These are phyloP conservation scores for Diaporthe capsici DNA, from an alignment of 2,329 filamentous ascomycete species.

Conservation along the genomic window DNA sequence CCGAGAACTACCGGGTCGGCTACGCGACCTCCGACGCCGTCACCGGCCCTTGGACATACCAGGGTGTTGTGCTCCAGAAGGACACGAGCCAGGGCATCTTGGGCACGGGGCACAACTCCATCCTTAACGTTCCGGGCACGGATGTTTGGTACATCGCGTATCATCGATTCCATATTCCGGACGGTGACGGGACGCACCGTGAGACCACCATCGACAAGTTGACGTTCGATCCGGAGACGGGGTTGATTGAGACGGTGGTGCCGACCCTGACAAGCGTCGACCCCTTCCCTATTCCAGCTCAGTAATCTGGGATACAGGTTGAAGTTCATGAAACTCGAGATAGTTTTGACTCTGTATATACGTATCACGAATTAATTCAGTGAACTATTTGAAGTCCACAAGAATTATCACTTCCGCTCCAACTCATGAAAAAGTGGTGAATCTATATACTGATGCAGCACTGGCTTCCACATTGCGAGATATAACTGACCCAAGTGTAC, in stretches of 20 bases:
- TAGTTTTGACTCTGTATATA: neutral
- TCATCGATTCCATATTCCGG: conserved; percentile 61
- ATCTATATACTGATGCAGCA: no score
- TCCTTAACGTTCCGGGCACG: conserved; percentile 61
- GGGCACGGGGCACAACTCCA: conserved; percentile 60
- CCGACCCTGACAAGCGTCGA: conserved; percentile 54
- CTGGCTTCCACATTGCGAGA: no score
- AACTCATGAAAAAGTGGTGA: no score
- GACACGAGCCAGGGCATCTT: conserved; percentile 57
- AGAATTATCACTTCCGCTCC: no score
- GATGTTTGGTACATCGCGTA: conserved; percentile 66
- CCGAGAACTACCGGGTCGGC: conserved; percentile 61
- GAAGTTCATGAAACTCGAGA: no score
- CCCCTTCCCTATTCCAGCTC: conserved; percentile 26
- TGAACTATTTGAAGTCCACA: no score
- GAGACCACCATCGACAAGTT: conserved; percentile 60
- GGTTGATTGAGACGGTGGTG: conserved; percentile 54
- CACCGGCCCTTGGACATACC: conserved; percentile 61
- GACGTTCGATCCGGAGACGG: conserved; percentile 54
- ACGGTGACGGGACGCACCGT: conserved; percentile 58
- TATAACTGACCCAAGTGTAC: no score
- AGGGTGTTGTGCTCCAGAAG: conserved; percentile 60
- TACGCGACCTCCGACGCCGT: conserved; percentile 58
- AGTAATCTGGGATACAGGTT: neutral
- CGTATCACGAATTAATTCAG: no score